Base-by-base conservation (phyloP, 2,329 filamentous ascomycete genomes). In the Pestalotiopsis sp. region DNA sequence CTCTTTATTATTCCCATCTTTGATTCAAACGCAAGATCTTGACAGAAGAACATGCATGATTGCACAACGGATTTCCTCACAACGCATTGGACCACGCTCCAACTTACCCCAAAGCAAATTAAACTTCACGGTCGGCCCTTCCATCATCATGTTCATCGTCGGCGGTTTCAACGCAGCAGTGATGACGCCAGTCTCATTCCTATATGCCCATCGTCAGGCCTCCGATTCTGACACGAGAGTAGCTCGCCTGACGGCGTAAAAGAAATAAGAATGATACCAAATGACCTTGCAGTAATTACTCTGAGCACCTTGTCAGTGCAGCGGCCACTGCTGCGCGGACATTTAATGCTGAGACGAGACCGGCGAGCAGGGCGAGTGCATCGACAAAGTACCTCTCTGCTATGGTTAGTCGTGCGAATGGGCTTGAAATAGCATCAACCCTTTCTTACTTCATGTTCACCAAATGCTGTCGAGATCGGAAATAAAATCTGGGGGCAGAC, bases 291-390 rank as follows among this genome's bases (percentile, higher is more conserved):
- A 39, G 58, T 22, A 60, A n/a, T 26, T 14, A 14, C 60, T 63
- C 24, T 2, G 52, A 11, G 60, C 60, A 9, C 60, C 35, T 11
- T 52, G 58, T 35, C 58, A 65, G 10, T 65, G 63, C 44, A 35
- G 52, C 26, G 63, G 44, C 11, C 63, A 65, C 44, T 65, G 63
- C 26, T 57, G 63, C n/a, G 63, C 20, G 14, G 30, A 48, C 6
- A 13, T 11, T 35, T 65, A 40, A 40, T 65, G 63, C 30, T 17
- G 7, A 14, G 58, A 40, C 63, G 38, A 62, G 59, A 40, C 38
- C 4, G n/a, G 24, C 17, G 60, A 48, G 7, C 30, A 22, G 22
- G 48, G 63, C 5, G 63, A 65, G 7, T 65, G 63, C 52, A 35
- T 65, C 22, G 63, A 39, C 4, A 17, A 4, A 56, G 44, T 40